phyloP scores from a whole-genome alignment of 2,329 filamentous ascomycete species.

The Ceratocystis cacaofunesta region DNA sequence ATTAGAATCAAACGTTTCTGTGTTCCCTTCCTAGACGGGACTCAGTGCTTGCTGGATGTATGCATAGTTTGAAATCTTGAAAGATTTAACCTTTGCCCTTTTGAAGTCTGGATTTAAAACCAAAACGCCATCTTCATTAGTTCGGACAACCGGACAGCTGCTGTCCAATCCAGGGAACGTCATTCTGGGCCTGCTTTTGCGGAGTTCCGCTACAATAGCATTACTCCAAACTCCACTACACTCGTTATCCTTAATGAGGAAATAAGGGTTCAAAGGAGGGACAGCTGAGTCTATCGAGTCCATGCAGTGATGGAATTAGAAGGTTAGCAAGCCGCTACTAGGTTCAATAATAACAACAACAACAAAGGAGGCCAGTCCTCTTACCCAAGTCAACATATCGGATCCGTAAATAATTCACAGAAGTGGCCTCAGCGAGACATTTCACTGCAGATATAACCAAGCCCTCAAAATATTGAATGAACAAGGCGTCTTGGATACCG shows the following conservation, averaged over 20 bases:
- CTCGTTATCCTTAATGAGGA: slow-evolving; percentile 43
- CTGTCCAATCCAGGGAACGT: slow-evolving; percentile 49
- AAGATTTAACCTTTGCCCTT: slow-evolving; percentile 36
- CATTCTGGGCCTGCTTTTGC: slow-evolving; percentile 41
- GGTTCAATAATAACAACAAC: background rate
- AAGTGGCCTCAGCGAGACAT: slow-evolving; percentile 41
- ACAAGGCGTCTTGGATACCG: slow-evolving; percentile 56
- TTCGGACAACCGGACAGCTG: slow-evolving; percentile 44
- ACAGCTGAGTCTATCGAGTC: slow-evolving; percentile 45
- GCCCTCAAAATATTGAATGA: slow-evolving; percentile 56
- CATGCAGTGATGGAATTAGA: background rate
- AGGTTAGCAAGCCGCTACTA: slow-evolving; percentile 14
- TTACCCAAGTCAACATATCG: slow-evolving; percentile 58
- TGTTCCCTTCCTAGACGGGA: slow-evolving; percentile 1
- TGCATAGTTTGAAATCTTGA: slow-evolving; percentile 44
- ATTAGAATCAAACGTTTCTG: too few relatives aligned
- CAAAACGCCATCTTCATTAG: slow-evolving; percentile 44
- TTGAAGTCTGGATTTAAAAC: slow-evolving; percentile 42
- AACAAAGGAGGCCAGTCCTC: slow-evolving; percentile 16
- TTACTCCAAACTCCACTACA: slow-evolving; percentile 63
- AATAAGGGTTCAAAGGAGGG: slow-evolving; percentile 58
- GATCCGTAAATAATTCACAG: slow-evolving; percentile 52
- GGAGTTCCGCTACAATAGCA: slow-evolving; percentile 45
- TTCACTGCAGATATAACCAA: slow-evolving; percentile 50
- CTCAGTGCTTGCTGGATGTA: slow-evolving; percentile 25